Evolutionary conservation across 768 basidiomycete genomes (phyloP).

Genomic region (Tylopilus felleus): DNA sequence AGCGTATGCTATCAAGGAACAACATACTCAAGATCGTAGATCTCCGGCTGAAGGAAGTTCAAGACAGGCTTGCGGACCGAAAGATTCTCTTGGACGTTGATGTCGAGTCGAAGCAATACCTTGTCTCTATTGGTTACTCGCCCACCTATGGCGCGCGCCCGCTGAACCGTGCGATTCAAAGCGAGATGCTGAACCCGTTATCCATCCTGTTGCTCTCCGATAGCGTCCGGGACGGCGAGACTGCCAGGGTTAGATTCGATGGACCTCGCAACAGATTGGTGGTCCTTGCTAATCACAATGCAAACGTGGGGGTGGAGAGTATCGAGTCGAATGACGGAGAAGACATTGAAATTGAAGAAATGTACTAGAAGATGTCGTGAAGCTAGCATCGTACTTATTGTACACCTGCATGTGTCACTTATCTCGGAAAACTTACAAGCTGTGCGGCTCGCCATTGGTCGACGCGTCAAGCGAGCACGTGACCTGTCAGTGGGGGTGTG

Average conservation of each 20-base stretch:
- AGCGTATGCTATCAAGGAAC: slow-evolving; percentile 75
- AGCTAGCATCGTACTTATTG: no score
- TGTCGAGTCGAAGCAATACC: slow-evolving; percentile 69
- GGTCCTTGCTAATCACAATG: slow-evolving; percentile 82
- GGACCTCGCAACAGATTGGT: slow-evolving; percentile 73
- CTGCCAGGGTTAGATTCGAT: slow-evolving; percentile 72
- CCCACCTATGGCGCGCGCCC: slow-evolving; percentile 89
- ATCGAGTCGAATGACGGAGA: slow-evolving; percentile 66
- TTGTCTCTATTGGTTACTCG: slow-evolving; percentile 75
- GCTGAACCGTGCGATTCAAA: slow-evolving; percentile 87
- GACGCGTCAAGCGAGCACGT: no score
- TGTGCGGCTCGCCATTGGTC: no score
- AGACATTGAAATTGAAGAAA: slow-evolving; percentile 26
- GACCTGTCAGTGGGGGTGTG: no score
- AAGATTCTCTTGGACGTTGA: slow-evolving; percentile 83
- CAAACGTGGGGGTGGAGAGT: slow-evolving; percentile 39
- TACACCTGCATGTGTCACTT: no score
- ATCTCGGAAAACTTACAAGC: no score
- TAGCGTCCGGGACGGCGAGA: slow-evolving; percentile 78
- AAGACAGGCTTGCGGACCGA: slow-evolving; percentile 70
- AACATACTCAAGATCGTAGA: slow-evolving; percentile 87
- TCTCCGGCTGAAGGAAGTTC: slow-evolving; percentile 81
- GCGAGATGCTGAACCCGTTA: slow-evolving; percentile 88
- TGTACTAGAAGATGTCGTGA: slow-evolving; percentile 8
- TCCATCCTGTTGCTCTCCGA: slow-evolving; percentile 83